These are phyloP conservation scores for Cynara cardunculus DNA, from an alignment of 129 eudicot species.

Conservation along the genomic window DNA sequence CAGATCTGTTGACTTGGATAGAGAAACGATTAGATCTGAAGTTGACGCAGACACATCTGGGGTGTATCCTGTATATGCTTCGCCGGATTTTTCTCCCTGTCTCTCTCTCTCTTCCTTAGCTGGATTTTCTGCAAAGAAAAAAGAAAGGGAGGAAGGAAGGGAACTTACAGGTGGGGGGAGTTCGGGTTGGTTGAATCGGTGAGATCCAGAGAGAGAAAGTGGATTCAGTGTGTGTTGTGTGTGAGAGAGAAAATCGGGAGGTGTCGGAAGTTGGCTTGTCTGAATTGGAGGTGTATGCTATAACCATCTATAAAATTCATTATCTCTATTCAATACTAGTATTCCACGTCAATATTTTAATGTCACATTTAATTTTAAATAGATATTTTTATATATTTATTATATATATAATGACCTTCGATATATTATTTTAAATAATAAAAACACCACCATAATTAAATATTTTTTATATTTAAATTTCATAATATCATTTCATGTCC, in stretches of 20 bases:
- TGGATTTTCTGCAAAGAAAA: conserved; percentile 40
- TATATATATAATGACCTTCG: too few species aligned
- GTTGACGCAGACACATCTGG: conserved; percentile 12
- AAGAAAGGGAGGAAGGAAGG: neutral
- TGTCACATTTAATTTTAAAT: too few species aligned
- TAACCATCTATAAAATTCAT: too few species aligned
- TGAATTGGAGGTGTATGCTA: conserved; percentile 8
- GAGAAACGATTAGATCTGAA: conserved; percentile 10
- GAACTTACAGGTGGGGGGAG: conserved; percentile 16
- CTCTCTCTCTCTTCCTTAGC: neutral
- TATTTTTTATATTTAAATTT: too few species aligned
- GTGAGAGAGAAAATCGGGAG: conserved; percentile 14
- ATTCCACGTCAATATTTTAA: too few species aligned
- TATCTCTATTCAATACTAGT: too few species aligned
- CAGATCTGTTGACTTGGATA: neutral
- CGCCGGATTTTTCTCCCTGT: neutral
- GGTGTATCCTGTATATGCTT: neutral
- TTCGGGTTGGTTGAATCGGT: conserved; percentile 37
- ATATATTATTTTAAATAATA: too few species aligned
- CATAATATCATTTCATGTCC: too few species aligned
- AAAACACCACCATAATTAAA: too few species aligned
- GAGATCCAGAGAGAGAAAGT: conserved; percentile 25
- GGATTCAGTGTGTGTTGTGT: neutral
- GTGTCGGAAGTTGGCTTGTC: conserved; percentile 21
- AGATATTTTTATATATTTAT: too few species aligned